Evolutionary conservation across 208 protist genomes (phyloP).

Genomic region (Trichomonas tenax): DNA sequence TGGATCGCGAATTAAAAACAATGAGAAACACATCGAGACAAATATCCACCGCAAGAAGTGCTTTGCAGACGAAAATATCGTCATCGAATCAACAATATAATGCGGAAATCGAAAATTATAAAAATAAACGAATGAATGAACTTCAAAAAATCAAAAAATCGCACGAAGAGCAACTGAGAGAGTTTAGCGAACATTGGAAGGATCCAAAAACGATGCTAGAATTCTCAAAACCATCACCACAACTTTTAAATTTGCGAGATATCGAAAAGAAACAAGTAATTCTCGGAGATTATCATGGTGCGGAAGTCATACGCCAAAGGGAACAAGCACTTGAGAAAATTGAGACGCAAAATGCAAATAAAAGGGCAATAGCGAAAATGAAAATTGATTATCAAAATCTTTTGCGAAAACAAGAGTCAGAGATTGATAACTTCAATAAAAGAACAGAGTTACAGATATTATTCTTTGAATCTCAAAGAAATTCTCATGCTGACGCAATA

Average conservation of each 20-base stretch:
- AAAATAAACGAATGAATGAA: background rate
- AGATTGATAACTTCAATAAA: background rate
- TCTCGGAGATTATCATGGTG: background rate
- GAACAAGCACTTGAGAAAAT: background rate
- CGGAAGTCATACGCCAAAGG: background rate
- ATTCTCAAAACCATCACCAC: background rate
- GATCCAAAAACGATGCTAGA: background rate
- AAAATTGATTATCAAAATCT: background rate
- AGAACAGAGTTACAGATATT: background rate
- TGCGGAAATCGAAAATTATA: background rate
- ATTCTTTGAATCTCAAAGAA: background rate
- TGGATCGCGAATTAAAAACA: background rate
- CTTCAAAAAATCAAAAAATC: background rate
- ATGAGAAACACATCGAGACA: background rate
- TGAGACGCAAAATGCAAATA: background rate
- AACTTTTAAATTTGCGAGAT: background rate
- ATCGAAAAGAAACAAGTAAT: background rate
- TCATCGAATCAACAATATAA: background rate
- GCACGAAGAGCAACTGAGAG: background rate
- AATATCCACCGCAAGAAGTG: background rate
- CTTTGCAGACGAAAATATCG: background rate
- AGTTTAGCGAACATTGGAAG: background rate
- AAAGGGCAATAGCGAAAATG: background rate
- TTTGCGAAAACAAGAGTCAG: background rate
- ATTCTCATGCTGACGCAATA: background rate